phyloP scores from a whole-genome alignment of 2,329 filamentous ascomycete genomes.

The Diaporthe sp. region DNA sequence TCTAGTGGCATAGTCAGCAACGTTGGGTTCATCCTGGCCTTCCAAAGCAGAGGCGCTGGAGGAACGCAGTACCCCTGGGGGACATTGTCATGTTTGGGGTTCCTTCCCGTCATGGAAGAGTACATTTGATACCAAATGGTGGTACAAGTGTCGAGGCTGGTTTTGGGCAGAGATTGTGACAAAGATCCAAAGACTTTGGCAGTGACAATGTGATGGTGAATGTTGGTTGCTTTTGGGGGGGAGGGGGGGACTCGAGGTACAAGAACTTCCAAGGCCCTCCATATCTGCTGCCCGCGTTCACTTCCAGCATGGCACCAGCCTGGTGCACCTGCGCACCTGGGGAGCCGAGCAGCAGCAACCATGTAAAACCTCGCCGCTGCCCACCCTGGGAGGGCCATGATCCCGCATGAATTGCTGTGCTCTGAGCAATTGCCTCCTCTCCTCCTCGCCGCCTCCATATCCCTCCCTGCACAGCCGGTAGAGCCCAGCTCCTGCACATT shows the following conservation, averaged over 20 bases:
- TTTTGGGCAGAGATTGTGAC: not conserved
- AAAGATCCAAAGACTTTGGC: no score
- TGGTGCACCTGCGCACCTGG: not conserved
- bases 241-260: not conserved
- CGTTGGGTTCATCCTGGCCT: not conserved
- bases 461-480: no score
- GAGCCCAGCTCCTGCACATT: not conserved
- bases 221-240: not conserved
- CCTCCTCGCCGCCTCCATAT: not conserved
- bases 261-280: not conserved
- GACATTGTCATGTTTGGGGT: slow-evolving; percentile 52
- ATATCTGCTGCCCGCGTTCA: not conserved
- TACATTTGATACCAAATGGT: not conserved
- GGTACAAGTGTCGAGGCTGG: not conserved
- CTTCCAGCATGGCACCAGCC: not conserved
- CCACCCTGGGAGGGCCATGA: not conserved
- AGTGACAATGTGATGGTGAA: not conserved
- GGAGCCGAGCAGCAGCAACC: not conserved
- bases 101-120: slow-evolving; percentile 47
- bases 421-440: not conserved
- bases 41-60: not conserved
- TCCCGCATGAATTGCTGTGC: not conserved
- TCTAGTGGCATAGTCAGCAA: slow-evolving; percentile 57
- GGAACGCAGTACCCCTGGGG: slow-evolving; percentile 43
- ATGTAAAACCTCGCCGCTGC: not conserved